Base-by-base conservation (phyloP, 2,329 filamentous ascomycete genomes). In the Salinomyces thailandicus region DNA sequence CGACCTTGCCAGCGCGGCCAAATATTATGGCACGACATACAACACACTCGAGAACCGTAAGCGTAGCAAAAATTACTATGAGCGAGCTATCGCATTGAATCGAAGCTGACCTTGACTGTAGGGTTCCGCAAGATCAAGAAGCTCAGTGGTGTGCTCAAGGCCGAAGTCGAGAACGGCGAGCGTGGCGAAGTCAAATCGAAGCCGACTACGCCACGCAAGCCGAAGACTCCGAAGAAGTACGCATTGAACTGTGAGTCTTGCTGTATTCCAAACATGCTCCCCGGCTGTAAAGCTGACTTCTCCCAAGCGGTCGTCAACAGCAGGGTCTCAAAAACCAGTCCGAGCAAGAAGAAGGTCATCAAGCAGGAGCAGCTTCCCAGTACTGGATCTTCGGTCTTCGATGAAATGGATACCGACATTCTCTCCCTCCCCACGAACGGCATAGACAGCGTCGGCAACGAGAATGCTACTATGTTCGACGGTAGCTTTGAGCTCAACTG, bases 1-100 rank as follows among this genome's bases (percentile, higher is more conserved):
- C 15, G 61, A 72, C 38, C 62, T 63, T 46, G 49, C 47, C 2
- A 51, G 55, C 3, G 62, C 69, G 16, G 68, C 68, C 0, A 46
- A 50, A 2, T 51, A 66, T 35, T 72, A 65, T 44, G 63, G 60
- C 1, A 63, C 65, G 1, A 70, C 63, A 0, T 69, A 68, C 51
- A 57, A 70, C 41, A 54, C 67, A 0, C 60, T 73, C 16, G 63
- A 72, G 41, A 58, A 59, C 29, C 61, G 59, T 26, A n/a, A 26
- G 22, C n/a, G 22, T n/a, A n/a, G n/a, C n/a, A n/a, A n/a, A n/a
- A n/a, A n/a, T n/a, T n/a, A n/a, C n/a, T n/a, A n/a, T n/a, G n/a
- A n/a, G n/a, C n/a, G n/a, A n/a, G n/a, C n/a, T n/a, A n/a, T n/a
- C n/a, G n/a, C n/a, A n/a, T n/a, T n/a, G n/a, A n/a, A n/a, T n/a